Evolutionary conservation across 2,329 filamentous ascomycete genomes (phyloP), one percentile per base, ranked within the genome.

Genomic region (Biscogniauxia sp.): DNA sequence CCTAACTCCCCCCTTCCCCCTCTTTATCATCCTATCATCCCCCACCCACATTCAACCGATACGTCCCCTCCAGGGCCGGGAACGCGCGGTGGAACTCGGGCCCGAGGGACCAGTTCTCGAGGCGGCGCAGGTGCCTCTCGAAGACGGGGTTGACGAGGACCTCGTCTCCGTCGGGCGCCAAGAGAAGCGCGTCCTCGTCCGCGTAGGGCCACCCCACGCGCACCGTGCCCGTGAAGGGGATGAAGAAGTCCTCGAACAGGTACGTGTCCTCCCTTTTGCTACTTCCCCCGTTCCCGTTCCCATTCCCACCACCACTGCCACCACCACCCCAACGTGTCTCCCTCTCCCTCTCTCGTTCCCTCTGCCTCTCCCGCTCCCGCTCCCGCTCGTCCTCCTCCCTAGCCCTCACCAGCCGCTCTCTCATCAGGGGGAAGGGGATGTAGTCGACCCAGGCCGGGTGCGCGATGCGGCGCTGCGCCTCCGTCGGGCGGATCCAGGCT

Each of bases 401-500:
- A 2, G 11, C 11, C 37, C 13, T n/a, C 26, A 67, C 61, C 7
- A 73, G 62, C 55, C 56, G 58, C 20, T 93, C 89, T 26, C 92
- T 88, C 84, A 95, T 90, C 20, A 77, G 79, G 0, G 92, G 91
- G 79, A 91, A 97, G 0, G 91, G 90, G 3, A 96, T 66, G 71
- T 94, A 86, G 72, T 96, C 92, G 32, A 93, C 82, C 93, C 93
- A 97, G 1, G 85, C 84, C 0, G 92, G 89, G 73, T 97, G 93
- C 0, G 86, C 77, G 0, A 78, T 82, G 58, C 85, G 81, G 17
- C 91, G 76, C 72, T 96, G 92, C 6, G 82, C 82, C 0, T 84
- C 80, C 1, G 83, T 79, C 1, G 93, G 92, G 0, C 82, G 83
- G 49, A 88, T 77, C 86, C 90, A 96, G 4, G 86, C 80, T 0